Conservation (phyloP, 139 green algal species). For the Chlorella vulgaris region DNA sequence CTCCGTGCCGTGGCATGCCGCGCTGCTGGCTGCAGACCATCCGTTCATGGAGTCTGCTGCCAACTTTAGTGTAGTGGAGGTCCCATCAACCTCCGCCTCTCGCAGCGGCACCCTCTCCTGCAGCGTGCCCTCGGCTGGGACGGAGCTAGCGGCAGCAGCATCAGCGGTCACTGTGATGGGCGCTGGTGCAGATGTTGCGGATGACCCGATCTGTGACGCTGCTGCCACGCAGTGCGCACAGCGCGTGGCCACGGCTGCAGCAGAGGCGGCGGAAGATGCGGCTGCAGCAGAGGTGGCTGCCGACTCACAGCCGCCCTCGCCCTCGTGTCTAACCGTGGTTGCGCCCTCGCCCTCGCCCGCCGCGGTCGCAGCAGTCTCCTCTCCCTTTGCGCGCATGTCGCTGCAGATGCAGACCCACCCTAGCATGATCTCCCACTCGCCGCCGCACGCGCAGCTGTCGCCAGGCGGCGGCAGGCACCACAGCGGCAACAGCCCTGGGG, state of each 20-base stretch:
- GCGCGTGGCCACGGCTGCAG: no score
- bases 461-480: not conserved
- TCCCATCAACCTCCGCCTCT: not conserved
- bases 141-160: not conserved
- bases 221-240: not conserved
- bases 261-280: no score
- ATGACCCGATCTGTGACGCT: not conserved
- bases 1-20: not conserved
- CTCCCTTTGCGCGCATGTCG: slow-evolving; percentile 8
- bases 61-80: slow-evolving; percentile 1
- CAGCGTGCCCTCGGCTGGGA: not conserved
- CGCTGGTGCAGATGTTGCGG: not conserved
- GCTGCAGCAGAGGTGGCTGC: no score
- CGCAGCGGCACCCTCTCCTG: not conserved
- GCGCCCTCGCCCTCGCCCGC: not conserved
- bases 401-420: slow-evolving; percentile 9
- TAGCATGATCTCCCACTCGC: not conserved
- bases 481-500: not conserved
- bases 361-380: not conserved
- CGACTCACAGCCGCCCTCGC: no score
- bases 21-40: not conserved
- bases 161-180: not conserved
- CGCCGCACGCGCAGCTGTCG: not conserved
- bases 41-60: slow-evolving; percentile 14
- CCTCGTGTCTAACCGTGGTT: not conserved